These are phyloP conservation scores for Avena eriantha DNA, from an alignment of 176 grass and related monocot species.

Conservation along the genomic window DNA sequence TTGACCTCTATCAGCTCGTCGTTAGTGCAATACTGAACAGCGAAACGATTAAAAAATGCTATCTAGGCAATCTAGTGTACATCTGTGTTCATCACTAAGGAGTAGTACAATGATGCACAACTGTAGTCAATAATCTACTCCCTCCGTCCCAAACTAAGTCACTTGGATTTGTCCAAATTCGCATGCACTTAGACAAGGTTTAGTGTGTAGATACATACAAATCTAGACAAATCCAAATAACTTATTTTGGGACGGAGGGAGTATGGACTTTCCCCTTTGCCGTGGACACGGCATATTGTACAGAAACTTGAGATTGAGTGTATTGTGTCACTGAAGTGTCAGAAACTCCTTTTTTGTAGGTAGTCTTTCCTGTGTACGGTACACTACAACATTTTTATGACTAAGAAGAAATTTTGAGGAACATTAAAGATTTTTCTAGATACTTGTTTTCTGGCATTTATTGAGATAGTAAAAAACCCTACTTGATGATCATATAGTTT, in stretches of 20 bases:
- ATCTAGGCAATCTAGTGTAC: conserved; percentile 8
- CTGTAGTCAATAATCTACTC: background rate
- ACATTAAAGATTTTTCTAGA: background rate
- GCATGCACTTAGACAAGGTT: no score
- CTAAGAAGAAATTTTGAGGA: no score
- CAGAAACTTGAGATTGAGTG: conserved; percentile 18
- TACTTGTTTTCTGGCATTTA: background rate
- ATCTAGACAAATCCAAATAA: no score
- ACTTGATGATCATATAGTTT: background rate
- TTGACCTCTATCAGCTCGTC: background rate
- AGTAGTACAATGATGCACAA: background rate
- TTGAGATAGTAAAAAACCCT: background rate
- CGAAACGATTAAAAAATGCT: background rate
- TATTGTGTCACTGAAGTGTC: background rate
- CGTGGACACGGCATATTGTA: background rate
- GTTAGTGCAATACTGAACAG: background rate
- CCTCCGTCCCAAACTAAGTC: no score
- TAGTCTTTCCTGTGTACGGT: background rate
- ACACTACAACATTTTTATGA: background rate
- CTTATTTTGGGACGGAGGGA: no score
- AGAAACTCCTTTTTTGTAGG: background rate
- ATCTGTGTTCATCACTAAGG: background rate
- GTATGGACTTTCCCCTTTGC: background rate
- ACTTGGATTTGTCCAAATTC: no score
- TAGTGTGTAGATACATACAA: no score